phyloP scores from a whole-genome alignment of 208 protist species.

The Leishmania braziliensis region DNA sequence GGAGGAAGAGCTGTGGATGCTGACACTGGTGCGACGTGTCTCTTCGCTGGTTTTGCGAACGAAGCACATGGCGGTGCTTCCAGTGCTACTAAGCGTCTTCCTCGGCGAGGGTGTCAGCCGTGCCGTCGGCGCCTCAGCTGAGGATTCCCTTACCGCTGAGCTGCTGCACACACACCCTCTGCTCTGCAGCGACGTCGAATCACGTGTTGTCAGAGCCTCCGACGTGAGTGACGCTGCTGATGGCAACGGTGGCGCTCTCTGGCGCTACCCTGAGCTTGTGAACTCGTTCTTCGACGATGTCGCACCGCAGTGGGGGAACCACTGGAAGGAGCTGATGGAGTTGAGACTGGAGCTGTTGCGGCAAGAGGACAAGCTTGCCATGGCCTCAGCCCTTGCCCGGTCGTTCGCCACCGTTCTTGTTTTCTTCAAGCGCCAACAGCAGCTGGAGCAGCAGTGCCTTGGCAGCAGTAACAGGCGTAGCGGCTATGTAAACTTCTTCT shows the following conservation, averaged over 20 bases:
- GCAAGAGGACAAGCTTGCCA: constrained; percentile 45
- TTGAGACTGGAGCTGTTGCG: constrained; percentile 53
- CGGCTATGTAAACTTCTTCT: constrained; percentile 20
- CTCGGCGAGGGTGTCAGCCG: constrained; percentile 9
- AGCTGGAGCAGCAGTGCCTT: constrained; percentile 15
- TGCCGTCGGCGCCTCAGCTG: neutral
- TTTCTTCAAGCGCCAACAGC: constrained; percentile 54
- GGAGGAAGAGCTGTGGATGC: constrained; percentile 52
- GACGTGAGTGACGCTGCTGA: neutral
- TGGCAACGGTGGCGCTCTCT: constrained; percentile 4
- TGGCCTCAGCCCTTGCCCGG: constrained; percentile 53
- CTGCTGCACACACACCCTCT: constrained; percentile 1
- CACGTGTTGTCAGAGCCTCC: neutral
- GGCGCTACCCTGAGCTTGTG: constrained; percentile 45
- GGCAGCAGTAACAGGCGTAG: neutral
- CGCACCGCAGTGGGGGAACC: constrained; percentile 52
- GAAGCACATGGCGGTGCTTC: constrained; percentile 48
- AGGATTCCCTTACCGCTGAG: constrained; percentile 7
- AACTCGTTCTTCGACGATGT: constrained; percentile 51
- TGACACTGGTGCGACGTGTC: constrained; percentile 58
- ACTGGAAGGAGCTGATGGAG: constrained; percentile 85
- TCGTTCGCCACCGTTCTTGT: constrained; percentile 44
- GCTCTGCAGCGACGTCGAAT: neutral
- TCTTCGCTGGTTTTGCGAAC: constrained; percentile 58
- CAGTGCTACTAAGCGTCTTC: constrained; percentile 42